Conservation (phyloP, 2,329 filamentous ascomycete species). For the Ophiostoma novo-ulmi region DNA sequence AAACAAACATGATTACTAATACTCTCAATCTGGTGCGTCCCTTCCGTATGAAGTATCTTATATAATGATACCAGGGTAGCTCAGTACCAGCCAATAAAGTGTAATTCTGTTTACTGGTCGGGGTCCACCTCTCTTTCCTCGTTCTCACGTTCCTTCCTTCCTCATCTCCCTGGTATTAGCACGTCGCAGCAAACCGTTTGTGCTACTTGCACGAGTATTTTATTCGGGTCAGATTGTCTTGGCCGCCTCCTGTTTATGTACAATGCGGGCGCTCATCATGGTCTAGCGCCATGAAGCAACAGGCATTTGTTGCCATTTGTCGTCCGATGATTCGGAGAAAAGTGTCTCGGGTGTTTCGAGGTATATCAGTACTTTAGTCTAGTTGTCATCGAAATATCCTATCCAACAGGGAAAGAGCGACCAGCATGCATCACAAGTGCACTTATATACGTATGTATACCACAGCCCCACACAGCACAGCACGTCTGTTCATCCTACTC, state of each 20-base stretch:
- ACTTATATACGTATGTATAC: background rate
- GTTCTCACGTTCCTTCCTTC: background rate
- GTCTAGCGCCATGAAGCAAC: no score
- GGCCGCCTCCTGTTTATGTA: background rate
- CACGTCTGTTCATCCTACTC: background rate
- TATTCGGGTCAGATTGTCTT: background rate
- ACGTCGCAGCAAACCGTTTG: background rate
- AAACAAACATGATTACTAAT: background rate
- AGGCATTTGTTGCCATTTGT: background rate
- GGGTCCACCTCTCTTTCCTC: background rate
- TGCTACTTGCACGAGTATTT: background rate
- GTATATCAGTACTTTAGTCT: background rate
- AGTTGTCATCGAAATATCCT: background rate
- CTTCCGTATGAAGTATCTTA: background rate
- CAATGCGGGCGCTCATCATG: background rate
- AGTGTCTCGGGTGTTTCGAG: background rate
- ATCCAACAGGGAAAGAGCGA: background rate
- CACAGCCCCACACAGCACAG: background rate
- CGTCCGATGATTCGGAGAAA: background rate
- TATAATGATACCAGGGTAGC: background rate
- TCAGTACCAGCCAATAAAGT: background rate
- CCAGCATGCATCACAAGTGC: background rate
- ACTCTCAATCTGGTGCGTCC: background rate
- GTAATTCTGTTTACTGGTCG: background rate
- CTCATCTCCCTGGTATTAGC: background rate